Evolutionary conservation across 257 asterid genomes (phyloP).

Genomic region (Gentiana dahurica): DNA sequence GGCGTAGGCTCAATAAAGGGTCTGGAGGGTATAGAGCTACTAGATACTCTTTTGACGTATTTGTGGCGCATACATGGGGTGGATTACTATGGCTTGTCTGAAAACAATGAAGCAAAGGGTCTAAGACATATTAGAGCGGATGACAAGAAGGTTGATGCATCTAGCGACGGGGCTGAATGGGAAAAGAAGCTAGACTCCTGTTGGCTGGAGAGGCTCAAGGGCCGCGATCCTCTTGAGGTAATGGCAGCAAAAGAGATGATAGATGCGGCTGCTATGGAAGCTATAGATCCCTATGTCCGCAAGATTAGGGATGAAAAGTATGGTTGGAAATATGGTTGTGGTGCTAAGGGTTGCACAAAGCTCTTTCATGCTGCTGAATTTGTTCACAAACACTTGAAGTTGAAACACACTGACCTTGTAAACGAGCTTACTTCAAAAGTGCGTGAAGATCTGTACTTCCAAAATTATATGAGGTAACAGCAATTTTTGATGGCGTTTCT

Average conservation of each 20-base stretch:
- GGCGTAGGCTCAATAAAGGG: slow-evolving; percentile 77
- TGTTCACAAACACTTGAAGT: slow-evolving; percentile 84
- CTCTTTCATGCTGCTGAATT: slow-evolving; percentile 96
- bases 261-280: slow-evolving; percentile 84
- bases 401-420: slow-evolving; percentile 81
- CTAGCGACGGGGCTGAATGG: slow-evolving; percentile 63
- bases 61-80: slow-evolving; percentile 98
- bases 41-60: slow-evolving; percentile 85
- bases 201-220: slow-evolving; percentile 92
- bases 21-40: slow-evolving; percentile 87
- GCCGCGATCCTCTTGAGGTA: slow-evolving; percentile 76
- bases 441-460: slow-evolving; percentile 80
- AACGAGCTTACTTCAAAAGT: slow-evolving; percentile 72
- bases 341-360: slow-evolving; percentile 99
- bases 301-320: slow-evolving; percentile 98
- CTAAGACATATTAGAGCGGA: slow-evolving; percentile 72
- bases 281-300: slow-evolving; percentile 80
- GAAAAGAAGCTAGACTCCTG: slow-evolving; percentile 64
- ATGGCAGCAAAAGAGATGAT: slow-evolving; percentile 93
- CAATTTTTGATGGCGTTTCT: neutral
- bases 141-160: slow-evolving; percentile 39
- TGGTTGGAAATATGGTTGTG: slow-evolving; percentile 99
- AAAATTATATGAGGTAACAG: slow-evolving; percentile 91
- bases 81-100: slow-evolving; percentile 85
- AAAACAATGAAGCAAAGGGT: slow-evolving; percentile 83